A percentile compares a stretch with the other conserved stretches of the same genome.
These are phyloP conservation scores for Nannochloris sp. DNA, from an alignment of 139 green algal genomes.

Conservation along the genomic window DNA sequence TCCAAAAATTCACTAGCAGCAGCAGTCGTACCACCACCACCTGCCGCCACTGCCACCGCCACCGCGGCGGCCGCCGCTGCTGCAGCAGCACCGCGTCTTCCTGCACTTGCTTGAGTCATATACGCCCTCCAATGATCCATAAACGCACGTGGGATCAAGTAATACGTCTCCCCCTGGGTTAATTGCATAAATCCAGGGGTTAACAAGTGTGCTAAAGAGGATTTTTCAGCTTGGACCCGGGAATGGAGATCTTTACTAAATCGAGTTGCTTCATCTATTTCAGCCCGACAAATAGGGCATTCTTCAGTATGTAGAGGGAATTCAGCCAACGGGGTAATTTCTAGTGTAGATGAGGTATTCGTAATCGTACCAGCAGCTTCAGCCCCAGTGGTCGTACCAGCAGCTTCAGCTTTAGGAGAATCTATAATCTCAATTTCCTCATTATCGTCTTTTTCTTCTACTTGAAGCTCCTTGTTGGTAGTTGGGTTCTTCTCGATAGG, in stretches of 20 bases:
- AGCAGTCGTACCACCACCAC: not conserved
- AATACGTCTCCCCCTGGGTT: slow-evolving; percentile 33
- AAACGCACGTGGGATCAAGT: slow-evolving; percentile 50
- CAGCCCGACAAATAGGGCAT: slow-evolving; percentile 14
- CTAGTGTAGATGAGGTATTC: not conserved
- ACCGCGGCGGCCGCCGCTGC: not conserved
- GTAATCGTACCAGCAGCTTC: not conserved
- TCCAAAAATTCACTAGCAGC: slow-evolving; percentile 21
- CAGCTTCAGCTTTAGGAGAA: not conserved
- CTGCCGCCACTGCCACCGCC: not conserved
- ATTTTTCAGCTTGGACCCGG: slow-evolving; percentile 26
- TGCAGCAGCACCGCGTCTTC: not conserved
- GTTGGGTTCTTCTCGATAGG: not conserved
- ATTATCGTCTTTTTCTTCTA: not conserved
- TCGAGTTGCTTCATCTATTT: slow-evolving; percentile 7
- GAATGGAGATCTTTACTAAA: slow-evolving; percentile 13
- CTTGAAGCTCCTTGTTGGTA: not conserved
- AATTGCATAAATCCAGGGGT: slow-evolving; percentile 16
- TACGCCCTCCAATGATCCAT: slow-evolving; percentile 38
- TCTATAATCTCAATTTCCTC: not conserved
- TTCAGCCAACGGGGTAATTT: not conserved
- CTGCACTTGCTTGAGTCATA: slow-evolving; percentile 8
- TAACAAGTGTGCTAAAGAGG: slow-evolving; percentile 30
- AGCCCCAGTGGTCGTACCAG: not conserved
- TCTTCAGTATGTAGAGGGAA: slow-evolving; percentile 15